Conservation (phyloP, 1,284 basidiomycete species). For the Puccinia novopanici region DNA sequence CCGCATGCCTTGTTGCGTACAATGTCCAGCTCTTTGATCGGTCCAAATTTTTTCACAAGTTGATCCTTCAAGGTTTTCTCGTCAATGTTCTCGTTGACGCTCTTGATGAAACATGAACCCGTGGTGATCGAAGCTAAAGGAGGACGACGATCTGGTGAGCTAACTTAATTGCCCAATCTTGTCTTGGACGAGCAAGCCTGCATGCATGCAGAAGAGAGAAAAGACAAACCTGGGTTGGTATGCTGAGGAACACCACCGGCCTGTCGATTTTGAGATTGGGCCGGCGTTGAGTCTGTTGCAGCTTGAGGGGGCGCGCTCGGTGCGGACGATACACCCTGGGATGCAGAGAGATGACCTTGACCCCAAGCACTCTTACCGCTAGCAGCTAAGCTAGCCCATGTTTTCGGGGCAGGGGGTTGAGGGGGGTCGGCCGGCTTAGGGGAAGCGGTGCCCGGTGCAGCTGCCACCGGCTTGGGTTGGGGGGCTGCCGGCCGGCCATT, state of each 20-base stretch:
- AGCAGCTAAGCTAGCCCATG: slow-evolving; percentile 88
- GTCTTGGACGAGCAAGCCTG: slow-evolving; percentile 77
- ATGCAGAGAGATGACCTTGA: slow-evolving; percentile 71
- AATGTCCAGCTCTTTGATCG: slow-evolving; percentile 84
- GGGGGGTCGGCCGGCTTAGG: slow-evolving; percentile 62
- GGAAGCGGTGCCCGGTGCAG: slow-evolving; percentile 57
- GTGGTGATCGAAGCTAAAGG: slow-evolving; percentile 33
- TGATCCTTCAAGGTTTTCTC: slow-evolving; percentile 66
- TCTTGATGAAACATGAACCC: slow-evolving; percentile 60
- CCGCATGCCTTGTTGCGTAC: slow-evolving; percentile 86
- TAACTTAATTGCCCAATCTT: slow-evolving; percentile 52
- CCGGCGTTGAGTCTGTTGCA: slow-evolving; percentile 62
- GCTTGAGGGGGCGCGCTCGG: slow-evolving; percentile 63
- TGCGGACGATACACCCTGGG: slow-evolving; percentile 68
- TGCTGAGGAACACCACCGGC: slow-evolving; percentile 17
- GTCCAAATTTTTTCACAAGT: slow-evolving; percentile 75
- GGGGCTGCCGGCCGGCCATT: slow-evolving; percentile 47
- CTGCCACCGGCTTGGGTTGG: slow-evolving; percentile 57
- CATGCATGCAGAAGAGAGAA: slow-evolving; percentile 65
- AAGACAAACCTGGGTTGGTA: slow-evolving; percentile 31
- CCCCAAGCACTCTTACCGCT: slow-evolving; percentile 77
- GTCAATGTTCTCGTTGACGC: slow-evolving; percentile 74
- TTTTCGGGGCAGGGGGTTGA: slow-evolving; percentile 69
- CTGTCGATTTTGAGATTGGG: slow-evolving; percentile 53
- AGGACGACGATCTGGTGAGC: slow-evolving; percentile 21